These are phyloP conservation scores for Botrytis sinoallii DNA, from an alignment of 2,329 filamentous ascomycete genomes.

Conservation along the genomic window DNA sequence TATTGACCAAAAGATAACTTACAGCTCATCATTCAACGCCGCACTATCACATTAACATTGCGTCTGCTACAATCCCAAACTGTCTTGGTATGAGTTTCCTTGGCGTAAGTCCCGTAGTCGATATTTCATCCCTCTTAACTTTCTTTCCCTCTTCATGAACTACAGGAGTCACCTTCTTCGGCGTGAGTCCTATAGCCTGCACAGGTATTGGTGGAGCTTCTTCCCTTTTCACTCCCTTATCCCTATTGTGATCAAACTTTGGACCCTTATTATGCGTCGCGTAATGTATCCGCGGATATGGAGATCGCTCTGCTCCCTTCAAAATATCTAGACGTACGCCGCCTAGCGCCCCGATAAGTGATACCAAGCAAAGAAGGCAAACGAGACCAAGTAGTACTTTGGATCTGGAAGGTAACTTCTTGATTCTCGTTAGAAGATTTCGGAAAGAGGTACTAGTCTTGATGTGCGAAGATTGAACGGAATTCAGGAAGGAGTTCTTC, in stretches of 20 bases:
- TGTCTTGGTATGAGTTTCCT: background rate
- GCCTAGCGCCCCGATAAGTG: background rate
- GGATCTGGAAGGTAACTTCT: background rate
- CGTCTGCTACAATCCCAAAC: background rate
- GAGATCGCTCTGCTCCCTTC: background rate
- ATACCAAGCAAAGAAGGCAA: constrained; percentile 4
- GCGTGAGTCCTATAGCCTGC: background rate
- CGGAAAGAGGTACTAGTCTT: background rate
- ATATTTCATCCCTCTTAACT: background rate
- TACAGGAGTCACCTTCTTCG: background rate
- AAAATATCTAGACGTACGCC: background rate
- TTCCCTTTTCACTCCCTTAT: background rate
- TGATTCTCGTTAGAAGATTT: background rate
- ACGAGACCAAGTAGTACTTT: constrained; percentile 2
- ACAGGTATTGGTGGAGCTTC: constrained; percentile 5
- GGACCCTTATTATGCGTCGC: constrained; percentile 1
- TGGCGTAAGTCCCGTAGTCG: background rate
- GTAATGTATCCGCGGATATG: constrained; percentile 4
- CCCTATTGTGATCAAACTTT: constrained; percentile 10
- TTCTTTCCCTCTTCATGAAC: background rate
- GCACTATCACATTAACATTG: background rate
- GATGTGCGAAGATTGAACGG: constrained; percentile 7
- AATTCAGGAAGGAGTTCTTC: background rate
- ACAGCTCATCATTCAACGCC: background rate
- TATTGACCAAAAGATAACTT: background rate